A percentile compares a stretch with the other conserved stretches of the same genome.
Conservation (phyloP, 495 filamentous ascomycete genomes). For the Talaromyces liani region DNA sequence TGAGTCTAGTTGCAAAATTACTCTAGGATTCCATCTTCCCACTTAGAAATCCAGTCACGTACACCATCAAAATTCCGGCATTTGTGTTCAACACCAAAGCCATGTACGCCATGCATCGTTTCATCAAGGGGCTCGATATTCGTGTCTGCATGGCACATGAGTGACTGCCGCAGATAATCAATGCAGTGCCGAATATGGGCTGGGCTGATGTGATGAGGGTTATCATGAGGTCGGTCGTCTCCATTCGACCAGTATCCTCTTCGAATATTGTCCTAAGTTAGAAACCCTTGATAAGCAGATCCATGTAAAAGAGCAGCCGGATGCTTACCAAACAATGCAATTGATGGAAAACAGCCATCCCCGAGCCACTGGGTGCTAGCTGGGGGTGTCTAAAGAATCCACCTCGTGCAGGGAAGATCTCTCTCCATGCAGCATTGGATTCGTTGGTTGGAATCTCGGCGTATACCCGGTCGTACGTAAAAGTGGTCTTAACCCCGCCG, state of each 20-base stretch:
- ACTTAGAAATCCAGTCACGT: neutral
- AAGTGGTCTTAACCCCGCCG: neutral
- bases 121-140: slow-evolving; percentile 14
- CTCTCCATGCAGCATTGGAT: neutral
- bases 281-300: neutral
- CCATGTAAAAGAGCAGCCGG: neutral
- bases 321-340: neutral
- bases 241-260: neutral
- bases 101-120: slow-evolving; percentile 10
- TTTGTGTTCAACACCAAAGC: slow-evolving; percentile 10
- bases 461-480: neutral
- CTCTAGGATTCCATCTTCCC: neutral
- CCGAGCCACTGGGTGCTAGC: neutral
- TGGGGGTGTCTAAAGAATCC: neutral
- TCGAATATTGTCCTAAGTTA: neutral
- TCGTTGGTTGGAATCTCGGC: neutral
- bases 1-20: neutral
- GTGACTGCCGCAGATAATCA: slow-evolving; percentile 21
- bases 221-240: neutral
- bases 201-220: neutral
- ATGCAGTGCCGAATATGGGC: slow-evolving; percentile 19
- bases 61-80: slow-evolving; percentile 10
- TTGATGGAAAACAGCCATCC: neutral
- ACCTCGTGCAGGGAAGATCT: neutral
- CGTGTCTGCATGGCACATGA: slow-evolving; percentile 22